Conservation (phyloP, 805 yeast species). For the Metahyphopichia silvanorum region DNA sequence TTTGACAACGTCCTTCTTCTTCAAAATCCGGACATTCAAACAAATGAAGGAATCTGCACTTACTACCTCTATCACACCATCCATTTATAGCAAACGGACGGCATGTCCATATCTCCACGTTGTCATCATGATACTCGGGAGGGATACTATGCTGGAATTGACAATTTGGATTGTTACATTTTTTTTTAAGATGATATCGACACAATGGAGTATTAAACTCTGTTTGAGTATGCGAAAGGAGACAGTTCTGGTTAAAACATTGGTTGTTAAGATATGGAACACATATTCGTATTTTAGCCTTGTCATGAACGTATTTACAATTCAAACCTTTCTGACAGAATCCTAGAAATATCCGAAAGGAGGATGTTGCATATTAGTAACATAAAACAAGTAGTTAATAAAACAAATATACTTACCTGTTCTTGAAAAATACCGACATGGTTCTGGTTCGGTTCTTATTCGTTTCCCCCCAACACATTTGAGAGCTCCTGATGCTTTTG, state of each 20-base stretch:
- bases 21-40: constrained; percentile 71
- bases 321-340: constrained; percentile 47
- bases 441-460: constrained; percentile 15
- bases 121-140: constrained; percentile 43
- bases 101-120: constrained; percentile 48
- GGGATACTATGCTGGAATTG: constrained; percentile 45
- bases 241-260: constrained; percentile 50
- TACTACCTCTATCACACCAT: constrained; percentile 59
- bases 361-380: constrained; percentile 9
- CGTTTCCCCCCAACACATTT: constrained; percentile 11
- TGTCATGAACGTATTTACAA: constrained; percentile 56
- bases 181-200: constrained; percentile 20
- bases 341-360: constrained; percentile 36
- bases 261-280: constrained; percentile 41
- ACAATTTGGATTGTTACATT: constrained; percentile 47
- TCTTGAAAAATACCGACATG: constrained; percentile 35
- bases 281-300: constrained; percentile 53
- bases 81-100: constrained; percentile 67
- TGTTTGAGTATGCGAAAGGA: constrained; percentile 52
- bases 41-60: constrained; percentile 55
- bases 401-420: constrained; percentile 28
- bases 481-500: constrained; percentile 24
- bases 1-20: constrained; percentile 56
- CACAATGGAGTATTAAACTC: constrained; percentile 54
- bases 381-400: constrained; percentile 2